A percentile compares a stretch with the other conserved stretches of the same genome.
Conservation (phyloP, 2,329 filamentous ascomycete genomes). For the Bisporella sp. region DNA sequence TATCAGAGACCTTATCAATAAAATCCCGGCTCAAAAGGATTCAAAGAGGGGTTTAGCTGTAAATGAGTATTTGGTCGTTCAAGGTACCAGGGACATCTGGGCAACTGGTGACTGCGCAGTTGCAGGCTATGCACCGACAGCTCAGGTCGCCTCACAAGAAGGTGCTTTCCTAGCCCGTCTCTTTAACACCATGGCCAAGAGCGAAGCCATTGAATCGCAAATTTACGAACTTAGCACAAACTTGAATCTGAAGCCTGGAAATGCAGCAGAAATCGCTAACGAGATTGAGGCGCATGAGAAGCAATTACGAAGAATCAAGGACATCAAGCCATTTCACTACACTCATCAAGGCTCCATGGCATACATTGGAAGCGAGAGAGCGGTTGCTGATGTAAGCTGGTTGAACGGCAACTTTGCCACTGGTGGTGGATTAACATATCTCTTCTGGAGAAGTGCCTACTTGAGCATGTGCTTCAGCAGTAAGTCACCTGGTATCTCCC, state of each 20-base stretch:
- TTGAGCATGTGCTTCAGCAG: conserved; percentile 99
- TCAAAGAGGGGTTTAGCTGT: conserved; percentile 91
- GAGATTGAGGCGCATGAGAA: conserved; percentile 85
- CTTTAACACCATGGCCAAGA: conserved; percentile 99
- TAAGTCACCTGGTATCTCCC: conserved; percentile 45
- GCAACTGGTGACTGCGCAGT: conserved; percentile 96
- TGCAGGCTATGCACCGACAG: conserved; percentile 94
- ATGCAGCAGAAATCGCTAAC: conserved; percentile 57
- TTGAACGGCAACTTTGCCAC: conserved; percentile 93
- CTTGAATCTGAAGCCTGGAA: conserved; percentile 54
- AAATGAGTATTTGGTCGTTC: conserved; percentile 98
- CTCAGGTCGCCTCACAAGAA: conserved; percentile 93
- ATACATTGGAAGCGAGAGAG: conserved; percentile 97
- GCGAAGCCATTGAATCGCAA: conserved; percentile 70
- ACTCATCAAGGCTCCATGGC: conserved; percentile 94
- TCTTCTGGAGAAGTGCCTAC: conserved; percentile 98
- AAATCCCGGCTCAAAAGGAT: conserved; percentile 91
- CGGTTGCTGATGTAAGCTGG: conserved; percentile 95
- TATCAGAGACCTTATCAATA: conserved; percentile 83
- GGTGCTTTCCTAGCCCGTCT: conserved; percentile 89
- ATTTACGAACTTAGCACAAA: conserved; percentile 61
- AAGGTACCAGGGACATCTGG: conserved; percentile 96
- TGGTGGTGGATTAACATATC: conserved; percentile 88
- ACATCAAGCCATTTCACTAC: conserved; percentile 97
- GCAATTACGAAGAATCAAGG: conserved; percentile 81